These are phyloP conservation scores for Triadica sebifera DNA, from an alignment of 345 rosid species.

Conservation along the genomic window DNA sequence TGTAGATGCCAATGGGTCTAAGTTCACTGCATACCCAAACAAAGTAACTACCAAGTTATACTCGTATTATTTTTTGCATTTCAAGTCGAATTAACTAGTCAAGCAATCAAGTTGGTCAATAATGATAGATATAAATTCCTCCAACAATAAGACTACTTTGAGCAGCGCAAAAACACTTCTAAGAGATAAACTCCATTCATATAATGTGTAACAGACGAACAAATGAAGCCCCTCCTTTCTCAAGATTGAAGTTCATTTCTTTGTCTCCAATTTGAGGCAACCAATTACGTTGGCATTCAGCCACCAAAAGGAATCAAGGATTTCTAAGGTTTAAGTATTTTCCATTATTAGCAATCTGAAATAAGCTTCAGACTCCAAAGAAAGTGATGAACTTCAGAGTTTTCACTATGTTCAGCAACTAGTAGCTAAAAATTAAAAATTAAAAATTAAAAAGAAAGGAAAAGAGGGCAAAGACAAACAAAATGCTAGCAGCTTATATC, in stretches of 20 bases:
- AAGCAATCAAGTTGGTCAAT: neutral
- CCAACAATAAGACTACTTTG: neutral
- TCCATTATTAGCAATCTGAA: neutral
- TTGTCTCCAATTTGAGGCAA: neutral
- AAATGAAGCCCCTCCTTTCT: neutral
- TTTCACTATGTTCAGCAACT: neutral
- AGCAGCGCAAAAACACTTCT: neutral
- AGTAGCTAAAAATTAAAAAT: neutral
- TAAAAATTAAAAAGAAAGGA: no score
- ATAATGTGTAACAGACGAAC: neutral
- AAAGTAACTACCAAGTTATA: no score
- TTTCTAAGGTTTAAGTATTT: neutral
- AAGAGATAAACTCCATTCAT: no score
- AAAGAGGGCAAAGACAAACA: neutral
- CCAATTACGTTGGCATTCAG: neutral
- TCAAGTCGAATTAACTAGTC: neutral
- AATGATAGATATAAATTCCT: neutral
- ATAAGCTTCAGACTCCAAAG: no score
- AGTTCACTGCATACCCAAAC: neutral
- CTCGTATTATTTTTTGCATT: neutral
- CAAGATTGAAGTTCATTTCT: neutral
- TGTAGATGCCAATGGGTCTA: neutral
- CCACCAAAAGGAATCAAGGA: no score
- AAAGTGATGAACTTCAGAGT: no score
- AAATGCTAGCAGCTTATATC: neutral